Conservation (phyloP, 2,329 filamentous ascomycete genomes). For the Geosmithia putterillii region DNA sequence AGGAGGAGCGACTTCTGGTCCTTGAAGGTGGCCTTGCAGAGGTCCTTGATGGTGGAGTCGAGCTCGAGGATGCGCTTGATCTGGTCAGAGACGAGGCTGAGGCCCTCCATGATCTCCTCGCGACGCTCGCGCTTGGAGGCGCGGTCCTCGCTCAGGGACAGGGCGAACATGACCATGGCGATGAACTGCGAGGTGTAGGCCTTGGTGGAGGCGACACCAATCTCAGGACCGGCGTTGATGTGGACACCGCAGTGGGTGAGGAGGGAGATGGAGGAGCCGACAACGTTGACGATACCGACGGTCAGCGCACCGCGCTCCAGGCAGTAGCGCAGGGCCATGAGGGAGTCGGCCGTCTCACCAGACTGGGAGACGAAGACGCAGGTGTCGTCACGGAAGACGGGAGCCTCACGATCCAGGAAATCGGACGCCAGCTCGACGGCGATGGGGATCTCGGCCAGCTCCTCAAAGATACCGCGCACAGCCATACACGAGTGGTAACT, state of each 20-base stretch:
- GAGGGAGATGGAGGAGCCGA: slow-evolving; percentile 95
- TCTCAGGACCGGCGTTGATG: slow-evolving; percentile 97
- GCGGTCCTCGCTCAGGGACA: slow-evolving; percentile 92
- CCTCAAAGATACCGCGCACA: slow-evolving; percentile 93
- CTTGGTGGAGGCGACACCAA: slow-evolving; percentile 98
- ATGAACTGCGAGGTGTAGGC: slow-evolving; percentile 99
- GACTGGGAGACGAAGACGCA: slow-evolving; percentile 99
- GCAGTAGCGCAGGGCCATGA: slow-evolving; percentile 96
- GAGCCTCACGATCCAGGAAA: slow-evolving; percentile 91
- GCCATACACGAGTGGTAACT: slow-evolving; percentile 99
- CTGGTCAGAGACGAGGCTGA: slow-evolving; percentile 76
- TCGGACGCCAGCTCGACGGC: slow-evolving; percentile 94
- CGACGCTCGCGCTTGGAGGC: slow-evolving; percentile 86
- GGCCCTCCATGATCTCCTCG: slow-evolving; percentile 91
- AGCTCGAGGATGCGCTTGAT: slow-evolving; percentile 87
- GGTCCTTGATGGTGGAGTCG: slow-evolving; percentile 85
- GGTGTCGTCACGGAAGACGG: slow-evolving; percentile 98
- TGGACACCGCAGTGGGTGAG: slow-evolving; percentile 99
- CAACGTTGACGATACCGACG: slow-evolving; percentile 96
- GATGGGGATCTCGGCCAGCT: slow-evolving; percentile 95
- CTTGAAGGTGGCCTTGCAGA: slow-evolving; percentile 88
- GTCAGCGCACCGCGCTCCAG: slow-evolving; percentile 94
- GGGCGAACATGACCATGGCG: slow-evolving; percentile 98
- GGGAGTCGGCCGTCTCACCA: slow-evolving; percentile 93
- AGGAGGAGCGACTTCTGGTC: slow-evolving; percentile 93